phyloP scores from a whole-genome alignment of 768 basidiomycete genomes.

The Lactarius evosmus region DNA sequence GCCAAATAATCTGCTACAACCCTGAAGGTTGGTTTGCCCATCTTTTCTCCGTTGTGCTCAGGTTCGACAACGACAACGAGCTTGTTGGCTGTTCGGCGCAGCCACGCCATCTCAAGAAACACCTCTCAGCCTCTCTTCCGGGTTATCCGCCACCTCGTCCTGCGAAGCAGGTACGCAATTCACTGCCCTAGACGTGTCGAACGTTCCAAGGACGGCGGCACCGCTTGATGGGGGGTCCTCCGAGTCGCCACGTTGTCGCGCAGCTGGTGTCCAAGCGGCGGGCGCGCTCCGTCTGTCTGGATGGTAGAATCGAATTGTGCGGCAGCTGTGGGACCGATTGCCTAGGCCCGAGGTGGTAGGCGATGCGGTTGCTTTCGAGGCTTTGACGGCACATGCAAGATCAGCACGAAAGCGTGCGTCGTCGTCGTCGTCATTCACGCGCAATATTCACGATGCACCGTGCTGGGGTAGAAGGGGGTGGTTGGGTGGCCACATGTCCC shows the following conservation, averaged over 20 bases:
- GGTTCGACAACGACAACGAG: slow-evolving; percentile 57
- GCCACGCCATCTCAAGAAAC: slow-evolving; percentile 75
- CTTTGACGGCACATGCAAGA: slow-evolving; percentile 45
- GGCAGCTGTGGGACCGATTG: slow-evolving; percentile 12
- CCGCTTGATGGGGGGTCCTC: slow-evolving; percentile 32
- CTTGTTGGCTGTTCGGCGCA: slow-evolving; percentile 69
- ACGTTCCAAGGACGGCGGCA: slow-evolving; percentile 24
- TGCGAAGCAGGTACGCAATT: neutral
- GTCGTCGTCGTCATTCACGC: slow-evolving; percentile 37
- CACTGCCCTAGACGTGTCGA: slow-evolving; percentile 25
- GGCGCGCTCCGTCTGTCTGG: slow-evolving; percentile 67
- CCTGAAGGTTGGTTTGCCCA: slow-evolving; percentile 61
- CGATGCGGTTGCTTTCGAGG: slow-evolving; percentile 38
- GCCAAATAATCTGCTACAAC: slow-evolving; percentile 67
- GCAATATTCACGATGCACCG: neutral
- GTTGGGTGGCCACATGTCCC: no score
- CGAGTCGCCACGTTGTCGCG: slow-evolving; percentile 44
- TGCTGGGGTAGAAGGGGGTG: neutral
- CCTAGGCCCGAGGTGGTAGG: slow-evolving; percentile 5
- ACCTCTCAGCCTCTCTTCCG: slow-evolving; percentile 32
- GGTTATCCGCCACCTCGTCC: neutral
- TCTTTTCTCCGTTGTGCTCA: slow-evolving; percentile 45
- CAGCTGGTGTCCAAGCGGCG: slow-evolving; percentile 73
- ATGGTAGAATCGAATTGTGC: slow-evolving; percentile 36
- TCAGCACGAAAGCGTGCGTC: slow-evolving; percentile 48